phyloP scores from a whole-genome alignment of 1,284 basidiomycete species.

The Volvariella surrecta region DNA sequence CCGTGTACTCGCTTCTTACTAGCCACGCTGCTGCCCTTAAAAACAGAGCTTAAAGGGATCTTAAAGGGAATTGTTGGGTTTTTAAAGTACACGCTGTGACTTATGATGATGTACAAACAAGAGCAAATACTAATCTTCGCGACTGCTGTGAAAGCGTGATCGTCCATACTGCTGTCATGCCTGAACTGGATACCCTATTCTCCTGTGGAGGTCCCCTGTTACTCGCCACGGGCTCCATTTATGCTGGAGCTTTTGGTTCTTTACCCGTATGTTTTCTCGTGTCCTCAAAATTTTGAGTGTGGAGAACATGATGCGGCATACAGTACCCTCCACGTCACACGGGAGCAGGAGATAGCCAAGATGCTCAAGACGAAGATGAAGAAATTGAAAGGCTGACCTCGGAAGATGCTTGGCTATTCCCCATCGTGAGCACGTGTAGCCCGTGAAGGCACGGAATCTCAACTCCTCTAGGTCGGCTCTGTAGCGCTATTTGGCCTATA shows the following conservation, averaged over 20 bases:
- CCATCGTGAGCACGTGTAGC: constrained; percentile 40
- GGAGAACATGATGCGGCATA: too few relatives aligned
- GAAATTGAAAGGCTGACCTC: constrained; percentile 50
- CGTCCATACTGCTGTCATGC: too few relatives aligned
- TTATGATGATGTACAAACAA: too few relatives aligned
- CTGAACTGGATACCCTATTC: constrained; percentile 51
- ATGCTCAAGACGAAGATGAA: constrained; percentile 47
- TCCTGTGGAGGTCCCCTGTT: constrained; percentile 60
- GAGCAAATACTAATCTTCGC: too few relatives aligned
- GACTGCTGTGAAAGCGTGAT: too few relatives aligned
- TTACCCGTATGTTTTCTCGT: constrained; percentile 52
- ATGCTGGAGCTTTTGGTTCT: constrained; percentile 59
- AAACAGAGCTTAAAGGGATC: constrained; percentile 3
- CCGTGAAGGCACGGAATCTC: background rate
- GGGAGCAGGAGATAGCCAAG: constrained; percentile 7
- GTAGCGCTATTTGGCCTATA: constrained; percentile 60
- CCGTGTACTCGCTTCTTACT: constrained; percentile 26
- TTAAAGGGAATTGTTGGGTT: too few relatives aligned
- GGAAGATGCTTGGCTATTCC: constrained; percentile 70
- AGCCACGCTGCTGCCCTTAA: constrained; percentile 26
- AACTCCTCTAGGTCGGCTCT: constrained; percentile 48
- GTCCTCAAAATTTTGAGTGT: too few relatives aligned
- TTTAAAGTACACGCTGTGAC: too few relatives aligned
- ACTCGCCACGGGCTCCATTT: constrained; percentile 56
- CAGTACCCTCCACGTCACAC: too few relatives aligned